Evolutionary conservation across 176 grass and related monocot species (phyloP), one percentile per base, ranked within the genome.

Genomic region (Zea luxurians): DNA sequence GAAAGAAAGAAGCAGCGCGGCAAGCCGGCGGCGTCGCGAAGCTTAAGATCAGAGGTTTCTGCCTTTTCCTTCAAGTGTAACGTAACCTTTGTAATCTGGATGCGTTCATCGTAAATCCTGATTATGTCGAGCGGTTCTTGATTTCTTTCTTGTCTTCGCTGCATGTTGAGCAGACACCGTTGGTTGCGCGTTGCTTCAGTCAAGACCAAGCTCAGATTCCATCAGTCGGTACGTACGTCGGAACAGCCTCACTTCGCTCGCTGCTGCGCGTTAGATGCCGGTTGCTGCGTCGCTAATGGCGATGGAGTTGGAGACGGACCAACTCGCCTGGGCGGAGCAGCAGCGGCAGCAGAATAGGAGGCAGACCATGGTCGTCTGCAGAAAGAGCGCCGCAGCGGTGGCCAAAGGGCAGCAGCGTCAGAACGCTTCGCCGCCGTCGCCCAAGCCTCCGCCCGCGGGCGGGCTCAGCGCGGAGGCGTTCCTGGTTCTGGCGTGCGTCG

Each of bases 381-480:
- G 57, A 16, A 7, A 27, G 8, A 21, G 57, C 37, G 15, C 13
- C 13, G 17, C 40, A 0, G 16, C 66, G 8, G 42, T 5, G 38
- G 16, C 38, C 4, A 47, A 47, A 0, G 36, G 5, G 40, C 42
- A 43, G 3, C 68, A 37, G 13, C 13, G 3, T 3, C 62, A 4
- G 40, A 37, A 48, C 12, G 49, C 7, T 37, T 45, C 46, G 10
- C 8, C 5, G 5, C 74, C 13, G 17, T 8, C 48, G 7, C 61
- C 60, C 10, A 6, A 5, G 13, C 35, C 13, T 10, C 40, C 57
- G 16, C 0, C 47, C 53, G 13, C 61, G 54, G 16, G 75, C 1
- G 84, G 86, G 60, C 88, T 89, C 73, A 68, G 89, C 82, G 6
- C 45, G 3, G 45, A 84, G 42, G 73, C 86, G 13, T 68, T 87